phyloP scores from a whole-genome alignment of 371 early-diverging fungal species.

The Zopfochytrium polystomum region DNA sequence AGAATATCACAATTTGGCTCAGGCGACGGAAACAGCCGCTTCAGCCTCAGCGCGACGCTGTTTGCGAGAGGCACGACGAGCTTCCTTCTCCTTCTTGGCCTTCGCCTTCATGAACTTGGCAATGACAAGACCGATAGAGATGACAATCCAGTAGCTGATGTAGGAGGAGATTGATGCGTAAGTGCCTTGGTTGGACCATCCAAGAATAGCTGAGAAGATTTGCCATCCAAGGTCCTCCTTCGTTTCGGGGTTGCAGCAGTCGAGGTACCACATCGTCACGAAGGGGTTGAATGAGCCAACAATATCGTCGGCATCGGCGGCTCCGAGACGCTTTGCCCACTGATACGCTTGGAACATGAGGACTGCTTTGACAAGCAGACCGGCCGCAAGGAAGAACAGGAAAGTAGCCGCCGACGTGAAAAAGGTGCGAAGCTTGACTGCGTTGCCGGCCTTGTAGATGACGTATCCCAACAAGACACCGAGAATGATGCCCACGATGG shows the following conservation, averaged over 20 bases:
- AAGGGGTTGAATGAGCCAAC: constrained; percentile 1
- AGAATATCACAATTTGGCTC: too few relatives aligned
- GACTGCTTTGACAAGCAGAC: constrained; percentile 61
- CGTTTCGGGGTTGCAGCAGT: constrained; percentile 51
- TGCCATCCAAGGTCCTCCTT: constrained; percentile 59
- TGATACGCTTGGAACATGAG: constrained; percentile 58
- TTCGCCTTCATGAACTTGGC: constrained; percentile 16
- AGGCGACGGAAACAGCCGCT: too few relatives aligned
- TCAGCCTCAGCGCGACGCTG: too few relatives aligned
- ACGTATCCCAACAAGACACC: constrained; percentile 65
- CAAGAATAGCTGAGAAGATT: constrained; percentile 70
- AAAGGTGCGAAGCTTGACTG: constrained; percentile 66
- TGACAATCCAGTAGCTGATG: constrained; percentile 67
- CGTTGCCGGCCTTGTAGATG: constrained; percentile 62
- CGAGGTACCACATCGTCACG: constrained; percentile 33
- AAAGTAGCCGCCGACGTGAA: constrained; percentile 69
- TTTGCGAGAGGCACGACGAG: too few relatives aligned
- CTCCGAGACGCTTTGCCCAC: constrained; percentile 19
- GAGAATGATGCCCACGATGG: constrained; percentile 60
- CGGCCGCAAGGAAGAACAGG: constrained; percentile 73
- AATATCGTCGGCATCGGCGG: constrained; percentile 8
- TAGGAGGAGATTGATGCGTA: constrained; percentile 67
- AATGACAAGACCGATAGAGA: constrained; percentile 49
- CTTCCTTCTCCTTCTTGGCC: constrained; percentile 5
- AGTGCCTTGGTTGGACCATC: constrained; percentile 75